A percentile compares a stretch with the other conserved stretches of the same genome.
Conservation (phyloP, 805 yeast species). For the Teunomyces tritomae region DNA sequence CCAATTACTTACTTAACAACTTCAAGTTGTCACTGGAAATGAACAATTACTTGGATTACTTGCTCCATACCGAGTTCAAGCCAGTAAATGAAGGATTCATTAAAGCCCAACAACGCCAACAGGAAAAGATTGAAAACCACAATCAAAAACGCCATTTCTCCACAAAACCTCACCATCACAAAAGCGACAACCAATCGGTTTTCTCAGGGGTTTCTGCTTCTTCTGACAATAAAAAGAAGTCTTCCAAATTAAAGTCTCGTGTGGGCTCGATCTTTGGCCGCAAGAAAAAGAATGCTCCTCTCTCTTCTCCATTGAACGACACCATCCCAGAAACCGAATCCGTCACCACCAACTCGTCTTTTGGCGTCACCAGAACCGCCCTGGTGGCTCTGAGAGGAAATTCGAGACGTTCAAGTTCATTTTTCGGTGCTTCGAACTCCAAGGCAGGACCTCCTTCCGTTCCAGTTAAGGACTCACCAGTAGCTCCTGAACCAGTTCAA, state of each 20-base stretch:
- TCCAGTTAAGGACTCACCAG: neutral
- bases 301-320: conserved; percentile 13
- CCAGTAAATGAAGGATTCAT: conserved; percentile 8
- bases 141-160: conserved; percentile 6
- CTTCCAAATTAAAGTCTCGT: conserved; percentile 56
- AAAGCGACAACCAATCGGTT: conserved; percentile 8
- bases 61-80: conserved; percentile 25
- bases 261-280: conserved; percentile 76
- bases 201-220: conserved; percentile 12
- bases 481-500: conserved; percentile 1
- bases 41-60: conserved; percentile 33
- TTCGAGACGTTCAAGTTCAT: conserved; percentile 4
- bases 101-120: conserved; percentile 11
- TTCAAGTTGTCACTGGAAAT: conserved; percentile 38
- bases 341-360: conserved; percentile 17
- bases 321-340: conserved; percentile 36
- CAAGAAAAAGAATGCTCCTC: conserved; percentile 44
- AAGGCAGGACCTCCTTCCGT: neutral
- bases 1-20: conserved; percentile 58
- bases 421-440: neutral
- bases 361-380: conserved; percentile 9
- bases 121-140: conserved; percentile 9
- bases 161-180: neutral
- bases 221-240: conserved; percentile 24
- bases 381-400: conserved; percentile 12